These are phyloP conservation scores for Calonectria montana DNA, from an alignment of 2,329 filamentous ascomycete genomes.

Conservation along the genomic window DNA sequence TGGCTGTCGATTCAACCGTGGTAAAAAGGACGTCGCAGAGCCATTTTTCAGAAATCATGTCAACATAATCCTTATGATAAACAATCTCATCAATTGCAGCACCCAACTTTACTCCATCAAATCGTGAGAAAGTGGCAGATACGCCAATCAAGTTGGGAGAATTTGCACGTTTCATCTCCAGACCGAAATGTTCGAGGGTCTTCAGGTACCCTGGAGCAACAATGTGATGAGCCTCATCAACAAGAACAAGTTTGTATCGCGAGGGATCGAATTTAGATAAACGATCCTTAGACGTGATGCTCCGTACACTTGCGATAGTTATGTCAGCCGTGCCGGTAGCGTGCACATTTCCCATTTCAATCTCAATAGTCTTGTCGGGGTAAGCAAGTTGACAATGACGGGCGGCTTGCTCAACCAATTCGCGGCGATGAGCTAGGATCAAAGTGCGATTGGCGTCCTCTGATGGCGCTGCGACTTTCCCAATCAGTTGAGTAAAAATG, in stretches of 20 bases:
- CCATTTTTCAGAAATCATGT: conserved; percentile 88
- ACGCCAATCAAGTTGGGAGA: conserved; percentile 84
- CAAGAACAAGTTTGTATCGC: conserved; percentile 88
- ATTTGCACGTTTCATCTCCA: conserved; percentile 59
- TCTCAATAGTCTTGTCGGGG: conserved; percentile 82
- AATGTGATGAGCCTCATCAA: conserved; percentile 98
- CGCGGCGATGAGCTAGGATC: conserved; percentile 90
- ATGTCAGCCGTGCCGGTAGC: conserved; percentile 89
- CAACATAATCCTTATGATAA: conserved; percentile 82
- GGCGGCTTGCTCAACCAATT: conserved; percentile 94
- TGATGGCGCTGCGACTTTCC: conserved; percentile 70
- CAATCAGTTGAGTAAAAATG: conserved; percentile 95
- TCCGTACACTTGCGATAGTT: conserved; percentile 90
- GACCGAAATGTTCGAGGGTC: conserved; percentile 81
- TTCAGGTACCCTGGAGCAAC: conserved; percentile 84
- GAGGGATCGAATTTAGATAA: conserved; percentile 84
- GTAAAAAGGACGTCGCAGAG: conserved; percentile 93
- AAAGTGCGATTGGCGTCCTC: conserved; percentile 77
- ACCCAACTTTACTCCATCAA: conserved; percentile 85
- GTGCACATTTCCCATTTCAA: conserved; percentile 87
- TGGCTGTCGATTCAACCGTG: conserved; percentile 85
- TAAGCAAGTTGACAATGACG: conserved; percentile 85
- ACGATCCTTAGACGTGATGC: conserved; percentile 80
- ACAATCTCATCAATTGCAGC: conserved; percentile 94
- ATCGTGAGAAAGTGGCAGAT: conserved; percentile 82